Base-by-base conservation (phyloP, 2,329 filamentous ascomycete genomes). In the Alternaria arbusti region DNA sequence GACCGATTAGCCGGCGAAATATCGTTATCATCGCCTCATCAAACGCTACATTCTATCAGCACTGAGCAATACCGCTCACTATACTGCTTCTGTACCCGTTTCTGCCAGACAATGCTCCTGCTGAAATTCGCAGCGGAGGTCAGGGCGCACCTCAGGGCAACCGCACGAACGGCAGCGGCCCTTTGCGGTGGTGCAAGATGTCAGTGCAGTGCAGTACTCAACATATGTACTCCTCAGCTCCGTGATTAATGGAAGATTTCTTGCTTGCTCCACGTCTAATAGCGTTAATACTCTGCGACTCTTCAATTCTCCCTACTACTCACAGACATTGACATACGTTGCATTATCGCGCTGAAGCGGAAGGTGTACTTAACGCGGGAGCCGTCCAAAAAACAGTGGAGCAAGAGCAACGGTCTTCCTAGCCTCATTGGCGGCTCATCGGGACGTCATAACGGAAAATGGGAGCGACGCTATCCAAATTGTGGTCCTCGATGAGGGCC, bases 401-500 rank as follows among this genome's bases (percentile, higher is more conserved):
- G 49, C 36, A 40, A 22, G 52, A 28, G 28, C 59, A 23, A 45
- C 54, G 57, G 54, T 9, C 57, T 51, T 25, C 8, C 49, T 63
- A 50, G 63, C 57, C 43, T 61, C 63, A 55, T 44, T 40, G 47
- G 65, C 70, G 69, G 70, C 67, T 72, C 64, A 66, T 73, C 68
- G 67, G 69, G 63, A 73, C 74, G 72, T 77, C 71, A 77, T 70
- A 61, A 52, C 60, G 51, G 54, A 71, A 71, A 64, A 75, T 74
- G 67, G 69, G 66, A 62, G 64, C 59, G 67, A 72, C 61, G 70
- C 70, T 78, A 70, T 77, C 74, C 66, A 78, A 77, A 71, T 71
- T 77, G 77, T 78, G 74, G 74, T 69, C 64, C 71, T 61, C 66
- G 26, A 67, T 72, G 46, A 73, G 57, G 61, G 55, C 63, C 60